phyloP scores from a whole-genome alignment of 2,329 filamentous ascomycete species.

The Sphaerulina vaccinii region DNA sequence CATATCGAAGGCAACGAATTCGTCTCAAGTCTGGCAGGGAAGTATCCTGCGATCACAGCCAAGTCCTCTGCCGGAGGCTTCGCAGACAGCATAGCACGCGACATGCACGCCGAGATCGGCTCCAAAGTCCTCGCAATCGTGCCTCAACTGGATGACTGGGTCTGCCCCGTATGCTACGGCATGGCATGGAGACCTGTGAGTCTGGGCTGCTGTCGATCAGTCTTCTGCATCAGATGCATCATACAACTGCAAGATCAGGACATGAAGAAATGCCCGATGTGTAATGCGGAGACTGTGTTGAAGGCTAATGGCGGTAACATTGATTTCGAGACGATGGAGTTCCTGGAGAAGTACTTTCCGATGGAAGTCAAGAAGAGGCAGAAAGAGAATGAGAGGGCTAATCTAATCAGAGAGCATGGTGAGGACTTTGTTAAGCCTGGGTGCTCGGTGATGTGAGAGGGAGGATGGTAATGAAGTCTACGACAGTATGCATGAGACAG shows the following conservation, averaged over 20 bases:
- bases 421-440: conserved; percentile 36
- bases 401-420: conserved; percentile 54
- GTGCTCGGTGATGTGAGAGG: conserved; percentile 35
- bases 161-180: conserved; percentile 75
- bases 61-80: conserved; percentile 63
- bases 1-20: conserved; percentile 57
- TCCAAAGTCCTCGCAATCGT: conserved; percentile 70
- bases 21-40: conserved; percentile 27
- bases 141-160: conserved; percentile 80
- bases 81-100: conserved; percentile 67
- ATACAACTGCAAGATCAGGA: conserved; percentile 72
- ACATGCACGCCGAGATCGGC: conserved; percentile 72
- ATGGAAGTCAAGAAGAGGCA: conserved; percentile 64
- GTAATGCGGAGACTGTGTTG: conserved; percentile 69
- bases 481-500: not conserved
- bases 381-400: conserved; percentile 70
- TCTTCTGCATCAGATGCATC: conserved; percentile 82
- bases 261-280: conserved; percentile 72
- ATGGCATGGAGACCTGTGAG: conserved; percentile 81
- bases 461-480: not conserved
- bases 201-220: conserved; percentile 66
- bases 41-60: conserved; percentile 32
- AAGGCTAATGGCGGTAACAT: conserved; percentile 66
- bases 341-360: conserved; percentile 73
- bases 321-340: conserved; percentile 66